These are phyloP conservation scores for Agaricus blazei DNA, from an alignment of 768 basidiomycete species.

Conservation along the genomic window DNA sequence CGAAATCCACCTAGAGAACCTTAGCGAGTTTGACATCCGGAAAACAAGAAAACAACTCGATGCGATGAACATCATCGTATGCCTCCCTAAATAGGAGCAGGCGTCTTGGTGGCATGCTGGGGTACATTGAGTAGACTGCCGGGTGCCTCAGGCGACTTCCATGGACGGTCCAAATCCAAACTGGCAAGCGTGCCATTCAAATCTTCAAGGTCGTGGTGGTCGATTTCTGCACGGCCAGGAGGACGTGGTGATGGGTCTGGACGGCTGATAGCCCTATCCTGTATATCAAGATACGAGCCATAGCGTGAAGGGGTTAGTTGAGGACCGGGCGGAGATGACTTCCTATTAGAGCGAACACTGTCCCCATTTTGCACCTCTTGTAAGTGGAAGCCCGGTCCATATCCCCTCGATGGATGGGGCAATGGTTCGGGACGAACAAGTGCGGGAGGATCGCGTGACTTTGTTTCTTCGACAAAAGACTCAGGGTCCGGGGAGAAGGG, in stretches of 20 bases:
- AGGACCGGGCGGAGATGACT: conserved; percentile 39
- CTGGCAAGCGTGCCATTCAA: conserved; percentile 75
- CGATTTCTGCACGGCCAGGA: conserved; percentile 36
- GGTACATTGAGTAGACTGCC: conserved; percentile 3
- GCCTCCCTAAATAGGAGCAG: conserved; percentile 12
- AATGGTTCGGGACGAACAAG: conserved; percentile 35
- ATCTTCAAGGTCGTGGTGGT: conserved; percentile 49
- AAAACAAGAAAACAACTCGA: conserved; percentile 20
- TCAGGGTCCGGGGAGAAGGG: conserved; percentile 80
- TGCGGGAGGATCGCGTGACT: conserved; percentile 28
- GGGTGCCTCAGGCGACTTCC: conserved; percentile 20
- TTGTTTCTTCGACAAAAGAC: conserved; percentile 22
- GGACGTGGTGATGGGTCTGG: conserved; percentile 52
- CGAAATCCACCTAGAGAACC: conserved; percentile 20
- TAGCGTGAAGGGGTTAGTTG: conserved; percentile 42
- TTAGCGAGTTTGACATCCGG: conserved; percentile 27
- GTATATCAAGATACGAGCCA: conserved; percentile 38
- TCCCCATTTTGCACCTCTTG: conserved; percentile 20
- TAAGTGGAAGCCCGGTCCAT: conserved; percentile 45
- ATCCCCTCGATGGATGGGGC: conserved; percentile 45
- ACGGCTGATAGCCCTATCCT: conserved; percentile 34
- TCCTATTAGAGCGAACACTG: conserved; percentile 17
- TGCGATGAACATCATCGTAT: conserved; percentile 9
- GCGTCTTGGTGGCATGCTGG: conserved; percentile 12
- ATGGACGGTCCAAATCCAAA: conserved; percentile 53